Evolutionary conservation across 2,329 filamentous ascomycete species (phyloP), one percentile per base, ranked within the genome.

Genomic region (Hymenoscyphus fraxineus): DNA sequence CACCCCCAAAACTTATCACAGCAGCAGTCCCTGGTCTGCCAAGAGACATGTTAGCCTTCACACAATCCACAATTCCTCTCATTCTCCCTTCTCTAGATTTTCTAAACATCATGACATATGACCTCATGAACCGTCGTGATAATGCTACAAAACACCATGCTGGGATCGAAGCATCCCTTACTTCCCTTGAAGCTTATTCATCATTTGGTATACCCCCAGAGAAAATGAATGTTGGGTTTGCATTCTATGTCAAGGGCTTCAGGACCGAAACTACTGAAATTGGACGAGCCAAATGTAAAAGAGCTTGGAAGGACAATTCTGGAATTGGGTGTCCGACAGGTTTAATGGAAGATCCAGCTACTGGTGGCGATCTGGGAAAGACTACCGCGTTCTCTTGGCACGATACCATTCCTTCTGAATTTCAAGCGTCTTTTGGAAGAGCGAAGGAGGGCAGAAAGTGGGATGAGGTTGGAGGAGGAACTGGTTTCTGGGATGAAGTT

Each of bases 91-190:
- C 81, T 0, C 81, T 91, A 16, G 87, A 92, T 71, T 88, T 88
- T 69, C 79, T 91, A 73, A 92, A 91, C 69, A 78, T 88, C 55
- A 87, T 91, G 89, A 82, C 84, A 1, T 91, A 91, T 74, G 88
- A 91, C 70, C 76, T 89, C 63, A 86, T 89, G 80, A 89, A 90
- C 77, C 83, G 88, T 40, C 85, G 89, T 40, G 85, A 91, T 76
- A 85, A 76, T 55, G 73, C 79, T 10, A 90, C 88, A 2, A 81
- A 78, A 40, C 89, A 92, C 74, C 88, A 90, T 73, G 87, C 82
- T 55, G 85, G 85, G n/a, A 79, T 91, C 6, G 72, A 78, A 15
- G 81, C 78, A 10, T 87, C 87, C 0, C 75, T 81, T 6, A 77
- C 80, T 5, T 78, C 83, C 2, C 74, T 91, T 56, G 77, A 86